Conservation (phyloP, 169 alveolate species). For the Cryptosporidium tyzzeri region DNA sequence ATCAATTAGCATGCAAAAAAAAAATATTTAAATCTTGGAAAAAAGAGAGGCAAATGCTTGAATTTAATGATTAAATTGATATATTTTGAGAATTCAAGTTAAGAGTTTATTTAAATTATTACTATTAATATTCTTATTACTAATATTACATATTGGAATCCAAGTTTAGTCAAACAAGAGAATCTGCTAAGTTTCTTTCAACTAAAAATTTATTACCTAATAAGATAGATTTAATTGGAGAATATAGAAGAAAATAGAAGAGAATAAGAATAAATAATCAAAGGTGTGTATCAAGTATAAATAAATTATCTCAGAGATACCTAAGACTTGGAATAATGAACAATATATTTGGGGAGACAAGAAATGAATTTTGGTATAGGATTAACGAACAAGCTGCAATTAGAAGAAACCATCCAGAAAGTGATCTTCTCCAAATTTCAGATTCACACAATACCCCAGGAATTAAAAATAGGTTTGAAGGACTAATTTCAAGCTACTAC, state of each 20-base stretch:
- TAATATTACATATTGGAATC: not conserved
- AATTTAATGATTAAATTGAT: not conserved
- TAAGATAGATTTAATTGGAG: not conserved
- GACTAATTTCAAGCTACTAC: not conserved
- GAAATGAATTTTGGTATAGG: not conserved
- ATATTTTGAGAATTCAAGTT: not conserved
- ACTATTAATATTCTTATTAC: not conserved
- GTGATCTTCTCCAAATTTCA: not conserved
- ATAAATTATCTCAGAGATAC: not conserved
- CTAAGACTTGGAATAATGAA: slow-evolving; percentile 4
- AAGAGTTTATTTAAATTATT: not conserved
- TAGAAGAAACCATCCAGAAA: not conserved
- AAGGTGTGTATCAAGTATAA: not conserved
- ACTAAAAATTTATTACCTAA: not conserved
- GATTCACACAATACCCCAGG: slow-evolving; percentile 3
- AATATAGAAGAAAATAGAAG: not conserved
- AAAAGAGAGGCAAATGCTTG: not conserved
- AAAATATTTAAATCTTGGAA: not conserved
- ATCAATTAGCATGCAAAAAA: slow-evolving; percentile 1
- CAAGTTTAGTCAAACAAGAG: not conserved
- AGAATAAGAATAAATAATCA: not conserved
- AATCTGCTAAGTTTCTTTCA: not conserved
- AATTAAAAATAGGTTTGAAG: slow-evolving; percentile 1
- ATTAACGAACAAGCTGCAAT: not conserved
- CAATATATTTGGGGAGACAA: not conserved